Evolutionary conservation across 1,284 basidiomycete species (phyloP).

Genomic region (Papiliotrema laurentii): DNA sequence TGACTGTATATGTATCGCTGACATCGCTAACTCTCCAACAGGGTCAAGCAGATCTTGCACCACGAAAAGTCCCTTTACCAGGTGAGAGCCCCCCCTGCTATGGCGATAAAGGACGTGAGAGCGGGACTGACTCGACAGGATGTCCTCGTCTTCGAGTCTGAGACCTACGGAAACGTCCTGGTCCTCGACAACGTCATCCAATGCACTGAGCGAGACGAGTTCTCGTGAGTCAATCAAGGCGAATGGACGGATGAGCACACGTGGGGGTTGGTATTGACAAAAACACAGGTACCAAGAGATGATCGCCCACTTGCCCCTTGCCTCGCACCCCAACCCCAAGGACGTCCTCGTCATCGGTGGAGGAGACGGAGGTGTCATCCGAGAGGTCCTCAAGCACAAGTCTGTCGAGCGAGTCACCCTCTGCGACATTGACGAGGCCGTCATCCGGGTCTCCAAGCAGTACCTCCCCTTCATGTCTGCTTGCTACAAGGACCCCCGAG

Average conservation of each 20-base stretch:
- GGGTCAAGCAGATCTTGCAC: constrained; percentile 91
- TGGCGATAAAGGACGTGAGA: too few relatives aligned
- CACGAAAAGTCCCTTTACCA: constrained; percentile 82
- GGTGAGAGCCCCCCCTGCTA: too few relatives aligned
- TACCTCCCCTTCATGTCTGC: constrained; percentile 93
- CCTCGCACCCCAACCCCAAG: constrained; percentile 93
- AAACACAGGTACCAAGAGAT: constrained; percentile 95
- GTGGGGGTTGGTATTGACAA: neutral
- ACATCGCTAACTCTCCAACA: constrained; percentile 14
- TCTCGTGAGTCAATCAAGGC: constrained; percentile 66
- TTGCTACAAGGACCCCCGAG: constrained; percentile 76
- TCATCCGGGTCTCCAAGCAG: constrained; percentile 87
- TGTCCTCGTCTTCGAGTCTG: constrained; percentile 91
- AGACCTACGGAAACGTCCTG: constrained; percentile 92
- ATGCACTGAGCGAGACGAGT: constrained; percentile 96
- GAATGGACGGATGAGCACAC: neutral
- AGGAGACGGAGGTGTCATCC: constrained; percentile 92
- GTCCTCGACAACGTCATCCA: constrained; percentile 95
- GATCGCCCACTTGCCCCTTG: constrained; percentile 94
- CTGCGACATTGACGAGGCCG: constrained; percentile 98
- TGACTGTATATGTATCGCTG: neutral
- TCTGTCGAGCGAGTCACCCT: constrained; percentile 88
- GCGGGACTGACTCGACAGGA: too few relatives aligned
- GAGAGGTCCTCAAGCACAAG: constrained; percentile 94
- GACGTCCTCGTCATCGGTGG: constrained; percentile 96